Base-by-base conservation (phyloP, 257 asterid species). In the Vinca minor region DNA sequence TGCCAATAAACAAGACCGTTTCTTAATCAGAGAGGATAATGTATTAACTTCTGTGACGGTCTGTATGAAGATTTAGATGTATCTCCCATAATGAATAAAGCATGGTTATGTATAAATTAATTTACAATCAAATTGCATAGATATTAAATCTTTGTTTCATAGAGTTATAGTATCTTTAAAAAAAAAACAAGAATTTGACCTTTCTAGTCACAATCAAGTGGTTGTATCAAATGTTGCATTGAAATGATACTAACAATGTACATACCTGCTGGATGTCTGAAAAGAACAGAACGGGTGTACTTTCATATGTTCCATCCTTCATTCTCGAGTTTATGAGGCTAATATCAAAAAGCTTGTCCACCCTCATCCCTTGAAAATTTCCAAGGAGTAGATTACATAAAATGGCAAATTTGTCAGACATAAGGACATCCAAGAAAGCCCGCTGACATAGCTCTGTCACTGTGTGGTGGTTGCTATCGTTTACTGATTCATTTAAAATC, bases 251-350 rank as follows among this genome's bases (percentile, higher is more conserved):
- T 20, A 28, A 26, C 7, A 60, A 63, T 32, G 55, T 29, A 69
- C 3, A 28, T 67, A 92, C 98, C 97, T 84, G 81, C 68, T 83
- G 96, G 64, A 92, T 54, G 76, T 92, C 98, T 3, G 87, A 74
- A 59, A 74, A 84, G 70, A 92, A 85, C 49, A 77, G 89, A 73
- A 62, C 21, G 1, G 97, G 93, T 31, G 89, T 79, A 38, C 73
- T 77, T 73, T 84, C 98, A 79, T 92, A 92, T 50, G 74, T 75
- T 53, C 76, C 86, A 74, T 84, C 94, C 78, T 78, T 74, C 88
- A 92, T 80, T 77, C 84, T 84, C 58, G 91, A 79, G 85, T 80
- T 78, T 66, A 92, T 76, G 63, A 35, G 75, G 70, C 74, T 74
- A 70, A 92, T 68, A 78, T 87, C 80, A 67, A 92, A 69, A 49